Percentiles rank a stretch among this genome's conserved stretches.
Evolutionary conservation across 2,329 filamentous ascomycete species (phyloP).

Genomic region (Diaporthe australafricana): DNA sequence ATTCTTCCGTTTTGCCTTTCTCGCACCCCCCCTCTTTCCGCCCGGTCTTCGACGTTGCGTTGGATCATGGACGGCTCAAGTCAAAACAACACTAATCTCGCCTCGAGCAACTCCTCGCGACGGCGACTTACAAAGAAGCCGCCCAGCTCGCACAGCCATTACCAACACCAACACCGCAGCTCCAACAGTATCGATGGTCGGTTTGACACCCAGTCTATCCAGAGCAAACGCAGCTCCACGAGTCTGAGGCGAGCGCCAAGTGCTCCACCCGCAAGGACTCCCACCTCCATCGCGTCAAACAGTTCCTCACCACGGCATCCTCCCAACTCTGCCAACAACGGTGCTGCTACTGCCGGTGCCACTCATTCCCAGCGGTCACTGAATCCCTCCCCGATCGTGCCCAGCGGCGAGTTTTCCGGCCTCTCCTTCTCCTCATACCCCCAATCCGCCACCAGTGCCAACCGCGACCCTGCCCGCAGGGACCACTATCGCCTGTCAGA

Average conservation of each 20-base stretch:
- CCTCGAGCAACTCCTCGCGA: slow-evolving; percentile 63
- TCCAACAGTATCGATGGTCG: slow-evolving; percentile 64
- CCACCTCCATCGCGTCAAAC: slow-evolving; percentile 61
- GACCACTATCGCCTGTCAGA: slow-evolving; percentile 42
- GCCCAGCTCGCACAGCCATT: slow-evolving; percentile 57
- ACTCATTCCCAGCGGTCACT: slow-evolving; percentile 47
- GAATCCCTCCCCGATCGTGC: slow-evolving; percentile 60
- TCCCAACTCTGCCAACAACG: slow-evolving; percentile 45
- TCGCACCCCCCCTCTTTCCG: slow-evolving; percentile 16
- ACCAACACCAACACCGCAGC: slow-evolving; percentile 59
- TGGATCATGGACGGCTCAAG: slow-evolving; percentile 59
- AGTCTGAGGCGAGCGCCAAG: slow-evolving; percentile 72
- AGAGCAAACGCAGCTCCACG: slow-evolving; percentile 73
- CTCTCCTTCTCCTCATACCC: slow-evolving; percentile 52
- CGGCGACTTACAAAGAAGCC: slow-evolving; percentile 74
- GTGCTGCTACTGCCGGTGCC: slow-evolving; percentile 19
- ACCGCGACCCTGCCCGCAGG: slow-evolving; percentile 34
- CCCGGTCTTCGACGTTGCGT: slow-evolving; percentile 34
- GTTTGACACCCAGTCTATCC: slow-evolving; percentile 67
- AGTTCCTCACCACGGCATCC: slow-evolving; percentile 61
- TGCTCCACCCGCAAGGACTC: slow-evolving; percentile 63
- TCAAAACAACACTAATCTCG: slow-evolving; percentile 51
- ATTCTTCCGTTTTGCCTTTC: slow-evolving; percentile 37
- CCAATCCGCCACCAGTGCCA: slow-evolving; percentile 35
- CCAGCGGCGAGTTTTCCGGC: slow-evolving; percentile 57